Conservation (phyloP, 2,329 filamentous ascomycete genomes). For the Mycogone perniciosa region DNA sequence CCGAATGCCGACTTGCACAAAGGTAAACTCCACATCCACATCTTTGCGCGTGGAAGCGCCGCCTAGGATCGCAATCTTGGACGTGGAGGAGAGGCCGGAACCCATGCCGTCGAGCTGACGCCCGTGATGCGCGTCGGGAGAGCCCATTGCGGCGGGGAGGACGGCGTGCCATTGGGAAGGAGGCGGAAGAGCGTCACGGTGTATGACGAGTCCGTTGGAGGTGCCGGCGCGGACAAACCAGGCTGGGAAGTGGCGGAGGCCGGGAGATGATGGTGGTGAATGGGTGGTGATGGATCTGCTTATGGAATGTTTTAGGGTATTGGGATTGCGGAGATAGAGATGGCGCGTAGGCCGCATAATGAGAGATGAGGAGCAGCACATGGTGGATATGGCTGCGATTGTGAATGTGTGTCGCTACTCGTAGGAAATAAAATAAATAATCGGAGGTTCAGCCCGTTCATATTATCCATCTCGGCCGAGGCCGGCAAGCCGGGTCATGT, state of each 20-base stretch:
- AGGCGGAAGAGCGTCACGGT: conserved; percentile 32
- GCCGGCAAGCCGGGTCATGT: no score
- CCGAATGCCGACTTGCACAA: conserved; percentile 61
- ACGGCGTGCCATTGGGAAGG: conserved; percentile 38
- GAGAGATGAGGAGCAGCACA: no score
- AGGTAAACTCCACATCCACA: conserved; percentile 64
- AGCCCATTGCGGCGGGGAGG: conserved; percentile 55
- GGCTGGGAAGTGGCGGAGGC: conserved; percentile 29
- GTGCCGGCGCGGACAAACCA: conserved; percentile 55
- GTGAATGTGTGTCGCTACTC: no score
- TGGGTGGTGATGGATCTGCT: no score
- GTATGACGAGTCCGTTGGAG: conserved; percentile 57
- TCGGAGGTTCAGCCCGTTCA: no score
- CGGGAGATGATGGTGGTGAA: not conserved
- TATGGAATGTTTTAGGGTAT: no score
- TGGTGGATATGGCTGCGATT: no score
- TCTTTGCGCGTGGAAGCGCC: conserved; percentile 25
- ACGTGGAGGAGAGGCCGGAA: conserved; percentile 61
- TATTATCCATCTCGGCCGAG: no score
- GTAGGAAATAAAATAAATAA: no score
- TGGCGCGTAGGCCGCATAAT: not conserved
- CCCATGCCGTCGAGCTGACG: conserved; percentile 69
- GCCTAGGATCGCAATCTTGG: conserved; percentile 64
- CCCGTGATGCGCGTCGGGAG: conserved; percentile 54
- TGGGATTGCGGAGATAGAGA: not conserved